Evolutionary conservation across 208 protist genomes (phyloP), one percentile per base, ranked within the genome.

Genomic region (Willaertia magna): DNA sequence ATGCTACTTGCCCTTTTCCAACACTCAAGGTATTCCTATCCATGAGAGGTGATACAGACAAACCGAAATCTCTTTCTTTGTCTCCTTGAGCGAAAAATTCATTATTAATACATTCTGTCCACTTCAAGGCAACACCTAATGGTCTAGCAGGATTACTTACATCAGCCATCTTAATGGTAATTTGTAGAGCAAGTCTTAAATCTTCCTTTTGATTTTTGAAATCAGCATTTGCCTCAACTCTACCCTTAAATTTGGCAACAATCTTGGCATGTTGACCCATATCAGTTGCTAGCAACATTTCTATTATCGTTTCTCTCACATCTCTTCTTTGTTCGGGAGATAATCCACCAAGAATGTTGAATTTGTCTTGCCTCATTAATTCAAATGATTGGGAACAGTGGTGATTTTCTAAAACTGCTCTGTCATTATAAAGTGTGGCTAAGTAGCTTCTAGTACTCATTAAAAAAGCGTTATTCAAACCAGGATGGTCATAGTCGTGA

Each of bases 401-500:
- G 42, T 87, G 85, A 44, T 85, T 87, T 43, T 87, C 85, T 22
- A 87, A 42, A 4, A 87, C 48, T 9, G 85, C 18, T 42, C 92
- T 88, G 87, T 97, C 95, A 88, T 97, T 97, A 90, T 97, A 97
- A 11, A 96, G 89, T n/a, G 93, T 92, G 48, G 96, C 95, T 43
- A 98, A 89, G 84, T 93, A 93, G 12, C 94, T 90, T 82, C 93
- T 88, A 11, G 95, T 96, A 85, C 94, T 94, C n/a, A 95, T 90
- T 87, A 97, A 93, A 88, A 98, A 99, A 87, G 94, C 95, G 89
- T 98, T 98, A 90, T 98, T 98, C 43, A 98, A 85, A 42, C 97
- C 97, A 0, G 96, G 95, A 88, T 99, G 97, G 85, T 98, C 95
- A 87, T 96, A 94, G 92, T 99, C 97, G 90, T 99, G 97, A 76